Percentiles rank a stretch among this genome's conserved stretches.
These are phyloP conservation scores for Sarocladium brachiariae DNA, from an alignment of 2,329 filamentous ascomycete species.

Conservation along the genomic window DNA sequence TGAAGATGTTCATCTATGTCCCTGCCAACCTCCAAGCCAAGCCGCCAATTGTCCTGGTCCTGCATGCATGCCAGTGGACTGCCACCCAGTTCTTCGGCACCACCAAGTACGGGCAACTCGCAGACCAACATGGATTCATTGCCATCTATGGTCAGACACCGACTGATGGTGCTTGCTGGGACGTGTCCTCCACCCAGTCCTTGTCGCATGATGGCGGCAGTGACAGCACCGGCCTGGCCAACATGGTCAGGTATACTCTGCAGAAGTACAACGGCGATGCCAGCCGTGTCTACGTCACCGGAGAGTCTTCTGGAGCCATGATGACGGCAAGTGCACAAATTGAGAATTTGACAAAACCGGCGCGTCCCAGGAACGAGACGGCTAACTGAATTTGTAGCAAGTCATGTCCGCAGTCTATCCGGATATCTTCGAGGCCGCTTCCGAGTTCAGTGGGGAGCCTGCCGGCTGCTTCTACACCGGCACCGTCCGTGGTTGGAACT, in stretches of 20 bases:
- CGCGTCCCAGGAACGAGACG: too few species aligned
- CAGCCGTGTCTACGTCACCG: conserved; percentile 46
- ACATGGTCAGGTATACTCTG: conserved; percentile 53
- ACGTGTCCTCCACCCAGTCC: conserved; percentile 43
- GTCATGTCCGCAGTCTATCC: conserved; percentile 41
- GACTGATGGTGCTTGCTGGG: conserved; percentile 49
- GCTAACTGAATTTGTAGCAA: too few species aligned
- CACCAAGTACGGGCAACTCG: conserved; percentile 39
- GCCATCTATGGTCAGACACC: conserved; percentile 51
- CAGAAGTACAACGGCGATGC: conserved; percentile 43
- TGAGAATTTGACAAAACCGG: too few species aligned
- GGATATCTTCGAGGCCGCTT: conserved; percentile 38
- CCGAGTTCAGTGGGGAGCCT: conserved; percentile 36
- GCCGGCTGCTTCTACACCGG: conserved; percentile 38
- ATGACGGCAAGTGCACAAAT: conserved; percentile 38
- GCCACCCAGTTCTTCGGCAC: conserved; percentile 40
- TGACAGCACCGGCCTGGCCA: conserved; percentile 48
- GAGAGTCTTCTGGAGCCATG: conserved; percentile 41
- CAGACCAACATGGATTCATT: conserved; percentile 35
- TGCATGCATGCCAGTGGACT: conserved; percentile 48
- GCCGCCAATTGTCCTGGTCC: conserved; percentile 42
- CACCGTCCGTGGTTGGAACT: conserved; percentile 41
- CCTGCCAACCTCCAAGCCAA: conserved; percentile 24
- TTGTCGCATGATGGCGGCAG: conserved; percentile 51
- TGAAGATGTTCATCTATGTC: conserved; percentile 22